Conservation (phyloP, 2,329 filamentous ascomycete genomes). For the Fusarium sp. region DNA sequence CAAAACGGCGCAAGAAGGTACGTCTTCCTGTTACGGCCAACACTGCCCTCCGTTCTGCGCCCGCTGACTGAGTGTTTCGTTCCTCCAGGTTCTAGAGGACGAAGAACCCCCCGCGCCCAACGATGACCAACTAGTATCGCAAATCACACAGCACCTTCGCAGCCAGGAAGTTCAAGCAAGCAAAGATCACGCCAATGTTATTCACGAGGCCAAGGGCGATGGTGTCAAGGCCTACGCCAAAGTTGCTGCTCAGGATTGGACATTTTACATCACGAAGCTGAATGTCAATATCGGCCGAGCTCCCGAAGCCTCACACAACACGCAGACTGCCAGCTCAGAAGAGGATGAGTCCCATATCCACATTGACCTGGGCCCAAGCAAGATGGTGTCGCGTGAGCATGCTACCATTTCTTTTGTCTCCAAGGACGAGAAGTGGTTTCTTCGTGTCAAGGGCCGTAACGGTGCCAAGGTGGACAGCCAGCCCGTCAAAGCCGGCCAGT, state of each 20-base stretch:
- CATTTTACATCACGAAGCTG: constrained; percentile 83
- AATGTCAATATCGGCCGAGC: constrained; percentile 80
- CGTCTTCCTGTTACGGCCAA: constrained; percentile 9
- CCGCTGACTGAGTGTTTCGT: constrained; percentile 23
- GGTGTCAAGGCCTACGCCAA: constrained; percentile 83
- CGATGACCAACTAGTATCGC: constrained; percentile 67
- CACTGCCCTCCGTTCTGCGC: constrained; percentile 3
- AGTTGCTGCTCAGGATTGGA: constrained; percentile 85
- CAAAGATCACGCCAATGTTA: constrained; percentile 71
- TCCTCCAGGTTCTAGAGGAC: constrained; percentile 53
- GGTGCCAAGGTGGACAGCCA: constrained; percentile 85
- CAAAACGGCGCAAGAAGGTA: constrained; percentile 74
- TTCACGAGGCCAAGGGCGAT: constrained; percentile 70
- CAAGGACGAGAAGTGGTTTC: constrained; percentile 79
- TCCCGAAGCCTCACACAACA: constrained; percentile 60
- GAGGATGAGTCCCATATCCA: constrained; percentile 70
- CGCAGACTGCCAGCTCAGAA: constrained; percentile 55
- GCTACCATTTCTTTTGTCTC: constrained; percentile 79
- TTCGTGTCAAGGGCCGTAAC: constrained; percentile 91
- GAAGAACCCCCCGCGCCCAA: constrained; percentile 57
- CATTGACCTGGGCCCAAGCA: constrained; percentile 88
- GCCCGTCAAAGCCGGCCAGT: constrained; percentile 73
- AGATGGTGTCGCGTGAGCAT: constrained; percentile 82
- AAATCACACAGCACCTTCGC: constrained; percentile 65
- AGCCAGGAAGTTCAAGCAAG: constrained; percentile 66